Percentiles rank a stretch among this genome's conserved stretches.
Conservation (phyloP, 2,329 filamentous ascomycete genomes). For the Calycina marina region DNA sequence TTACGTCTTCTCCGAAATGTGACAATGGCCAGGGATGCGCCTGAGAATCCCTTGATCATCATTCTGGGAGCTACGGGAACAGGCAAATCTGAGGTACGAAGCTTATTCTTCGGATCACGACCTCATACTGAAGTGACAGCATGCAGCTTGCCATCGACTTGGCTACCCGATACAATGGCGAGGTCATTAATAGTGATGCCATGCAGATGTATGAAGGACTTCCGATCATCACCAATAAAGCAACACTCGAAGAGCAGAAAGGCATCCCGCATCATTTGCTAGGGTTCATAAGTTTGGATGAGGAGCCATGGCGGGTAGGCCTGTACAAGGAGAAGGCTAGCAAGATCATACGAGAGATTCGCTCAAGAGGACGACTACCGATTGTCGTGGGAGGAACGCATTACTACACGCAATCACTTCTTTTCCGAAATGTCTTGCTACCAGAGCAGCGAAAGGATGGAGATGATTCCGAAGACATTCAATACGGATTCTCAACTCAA, state of each 20-base stretch:
- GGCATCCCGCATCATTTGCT: constrained; percentile 81
- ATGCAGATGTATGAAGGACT: constrained; percentile 94
- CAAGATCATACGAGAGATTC: constrained; percentile 61
- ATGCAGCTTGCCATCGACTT: constrained; percentile 57
- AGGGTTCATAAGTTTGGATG: constrained; percentile 58
- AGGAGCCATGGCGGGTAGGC: constrained; percentile 72
- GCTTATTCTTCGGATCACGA: background rate
- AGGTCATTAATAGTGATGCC: constrained; percentile 93
- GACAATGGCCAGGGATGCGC: constrained; percentile 21
- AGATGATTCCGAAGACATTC: constrained; percentile 15
- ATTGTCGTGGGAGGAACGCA: constrained; percentile 91
- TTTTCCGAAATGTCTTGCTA: constrained; percentile 63
- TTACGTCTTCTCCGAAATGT: constrained; percentile 6
- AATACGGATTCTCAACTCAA: constrained; percentile 18
- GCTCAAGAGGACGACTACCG: constrained; percentile 62
- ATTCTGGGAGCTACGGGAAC: constrained; percentile 85
- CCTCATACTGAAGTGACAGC: background rate
- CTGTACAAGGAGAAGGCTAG: constrained; percentile 59
- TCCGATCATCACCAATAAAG: constrained; percentile 92
- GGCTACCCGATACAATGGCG: constrained; percentile 70
- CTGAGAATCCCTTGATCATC: constrained; percentile 52
- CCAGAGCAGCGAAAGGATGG: constrained; percentile 21
- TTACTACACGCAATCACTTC: constrained; percentile 81
- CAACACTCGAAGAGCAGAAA: constrained; percentile 57
- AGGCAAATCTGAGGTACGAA: constrained; percentile 79